phyloP scores from a whole-genome alignment of 306 rosid genomes.

The barrel medic (Medicago truncatula) region MtrunA17r5.0-ANR NC_053049.1:921001-921500 shows the following conservation, averaged over 20 bases:
- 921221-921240: background rate
- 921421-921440: constrained; percentile 24
- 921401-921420: constrained; percentile 16
- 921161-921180: constrained; percentile 88
- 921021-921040: constrained; percentile 18
- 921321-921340: constrained; percentile 76
- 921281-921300: constrained; percentile 72
- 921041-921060: constrained; percentile 16
- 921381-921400: constrained; percentile 65
- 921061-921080: constrained; percentile 9
- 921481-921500: constrained; percentile 25
- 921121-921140: constrained; percentile 71
- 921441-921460: constrained; percentile 26
- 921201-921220: background rate
- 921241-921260: constrained; percentile 12
- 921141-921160: constrained; percentile 73
- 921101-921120: constrained; percentile 45
- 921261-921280: constrained; percentile 33
- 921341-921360: constrained; percentile 63
- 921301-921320: constrained; percentile 83
- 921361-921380: constrained; percentile 85
- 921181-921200: constrained; percentile 36
- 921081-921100: background rate
- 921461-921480: constrained; percentile 31
- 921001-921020: constrained; percentile 28